Conservation (phyloP, 2,329 filamentous ascomycete genomes). For the Didymella sp. region DNA sequence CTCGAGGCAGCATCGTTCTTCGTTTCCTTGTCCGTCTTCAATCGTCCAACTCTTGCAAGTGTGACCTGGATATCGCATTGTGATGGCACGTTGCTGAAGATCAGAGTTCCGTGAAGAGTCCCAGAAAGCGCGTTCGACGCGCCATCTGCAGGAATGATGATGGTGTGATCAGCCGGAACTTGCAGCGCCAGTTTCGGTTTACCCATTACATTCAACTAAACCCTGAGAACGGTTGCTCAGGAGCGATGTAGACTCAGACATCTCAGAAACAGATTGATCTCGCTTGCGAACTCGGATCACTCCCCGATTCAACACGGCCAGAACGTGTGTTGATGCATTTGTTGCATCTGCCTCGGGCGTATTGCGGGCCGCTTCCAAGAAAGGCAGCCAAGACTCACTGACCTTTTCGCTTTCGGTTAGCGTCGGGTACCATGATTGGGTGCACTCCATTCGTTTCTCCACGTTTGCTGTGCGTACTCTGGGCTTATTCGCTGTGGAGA, state of each 20-base stretch:
- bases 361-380: slow-evolving; percentile 1
- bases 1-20: neutral
- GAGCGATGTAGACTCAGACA: neutral
- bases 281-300: slow-evolving; percentile 1
- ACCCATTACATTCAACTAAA: slow-evolving; percentile 3
- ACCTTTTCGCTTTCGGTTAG: slow-evolving; percentile 1
- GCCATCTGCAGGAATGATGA: neutral
- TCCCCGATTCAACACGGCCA: slow-evolving; percentile 1
- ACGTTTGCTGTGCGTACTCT: slow-evolving; percentile 1
- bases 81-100: slow-evolving; percentile 2
- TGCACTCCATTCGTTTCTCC: neutral
- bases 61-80: slow-evolving; percentile 10
- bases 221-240: neutral
- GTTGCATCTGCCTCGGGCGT: neutral
- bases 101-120: slow-evolving; percentile 2
- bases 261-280: neutral
- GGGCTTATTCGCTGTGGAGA: neutral
- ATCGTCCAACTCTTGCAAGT: slow-evolving; percentile 14
- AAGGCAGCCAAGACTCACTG: slow-evolving; percentile 17
- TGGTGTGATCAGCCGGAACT: slow-evolving; percentile 8
- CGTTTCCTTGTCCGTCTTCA: neutral
- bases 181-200: slow-evolving; percentile 10
- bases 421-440: slow-evolving; percentile 2
- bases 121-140: neutral
- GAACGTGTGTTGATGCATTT: slow-evolving; percentile 5